Evolutionary conservation across 2,329 filamentous ascomycete species (phyloP).

Genomic region (Arthrobotrys iridis): DNA sequence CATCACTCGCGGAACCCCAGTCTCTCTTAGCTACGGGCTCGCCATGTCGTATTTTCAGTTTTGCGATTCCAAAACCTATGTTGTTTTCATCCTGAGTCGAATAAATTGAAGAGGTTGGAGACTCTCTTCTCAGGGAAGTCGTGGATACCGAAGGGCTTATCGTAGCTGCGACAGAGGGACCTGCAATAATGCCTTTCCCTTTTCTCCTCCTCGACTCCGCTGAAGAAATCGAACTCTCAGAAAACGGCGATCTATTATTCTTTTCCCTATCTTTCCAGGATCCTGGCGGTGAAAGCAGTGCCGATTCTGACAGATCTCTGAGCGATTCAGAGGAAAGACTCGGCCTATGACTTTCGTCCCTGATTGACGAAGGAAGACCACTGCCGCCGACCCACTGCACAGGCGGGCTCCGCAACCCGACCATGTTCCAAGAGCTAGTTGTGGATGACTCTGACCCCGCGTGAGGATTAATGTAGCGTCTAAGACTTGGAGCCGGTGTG

Average conservation of each 20-base stretch:
- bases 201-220: constrained; percentile 17
- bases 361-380: background rate
- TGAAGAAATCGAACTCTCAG: constrained; percentile 26
- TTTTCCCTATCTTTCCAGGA: constrained; percentile 27
- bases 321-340: background rate
- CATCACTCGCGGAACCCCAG: constrained; percentile 45
- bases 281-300: constrained; percentile 7
- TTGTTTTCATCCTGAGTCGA: constrained; percentile 3
- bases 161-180: background rate
- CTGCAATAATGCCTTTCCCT: background rate
- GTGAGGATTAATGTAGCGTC: background rate
- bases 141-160: background rate
- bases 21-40: constrained; percentile 30
- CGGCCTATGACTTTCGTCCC: background rate
- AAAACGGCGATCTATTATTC: constrained; percentile 14
- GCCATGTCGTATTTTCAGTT: constrained; percentile 39
- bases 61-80: constrained; percentile 14
- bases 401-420: background rate
- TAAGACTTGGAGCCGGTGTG: constrained; percentile 4
- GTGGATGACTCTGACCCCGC: background rate
- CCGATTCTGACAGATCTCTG: background rate
- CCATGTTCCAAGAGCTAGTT: background rate
- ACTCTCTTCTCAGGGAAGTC: constrained; percentile 4
- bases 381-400: background rate
- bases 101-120: background rate